A percentile compares a stretch with the other conserved stretches of the same genome.
These are phyloP conservation scores for Grosmannia clavigera DNA, from an alignment of 2,329 filamentous ascomycete genomes.

Conservation along the genomic window DNA sequence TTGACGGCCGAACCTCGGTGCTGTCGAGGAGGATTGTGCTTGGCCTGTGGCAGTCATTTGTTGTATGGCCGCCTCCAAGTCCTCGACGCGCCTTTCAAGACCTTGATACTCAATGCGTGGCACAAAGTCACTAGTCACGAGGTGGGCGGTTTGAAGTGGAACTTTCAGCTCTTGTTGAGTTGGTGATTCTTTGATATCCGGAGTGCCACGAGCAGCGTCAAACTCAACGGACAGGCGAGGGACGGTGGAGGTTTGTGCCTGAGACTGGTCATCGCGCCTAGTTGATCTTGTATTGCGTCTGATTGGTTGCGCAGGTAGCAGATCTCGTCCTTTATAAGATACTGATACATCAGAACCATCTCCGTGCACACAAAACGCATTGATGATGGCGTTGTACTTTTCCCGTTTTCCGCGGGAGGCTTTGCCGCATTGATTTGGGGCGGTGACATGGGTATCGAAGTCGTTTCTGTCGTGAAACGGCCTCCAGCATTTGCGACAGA, in stretches of 20 bases:
- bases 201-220: background rate
- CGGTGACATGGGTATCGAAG: conserved; percentile 16
- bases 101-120: background rate
- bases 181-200: conserved; percentile 2
- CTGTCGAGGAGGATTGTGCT: background rate
- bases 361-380: conserved; percentile 13
- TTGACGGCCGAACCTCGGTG: background rate
- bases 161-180: background rate
- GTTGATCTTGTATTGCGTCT: background rate
- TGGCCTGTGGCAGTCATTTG: background rate
- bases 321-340: background rate
- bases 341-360: background rate
- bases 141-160: background rate
- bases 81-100: conserved; percentile 2
- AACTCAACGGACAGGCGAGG: background rate
- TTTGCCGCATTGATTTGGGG: conserved; percentile 11
- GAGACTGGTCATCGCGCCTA: background rate
- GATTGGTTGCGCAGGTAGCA: background rate
- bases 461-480: conserved; percentile 14
- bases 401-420: conserved; percentile 19
- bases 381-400: conserved; percentile 16
- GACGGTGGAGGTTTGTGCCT: background rate
- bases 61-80: background rate
- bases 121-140: background rate
- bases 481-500: conserved; percentile 22